Evolutionary conservation across 495 filamentous ascomycete genomes (phyloP), one percentile per base, ranked within the genome.

Genomic region (Penicillium turbatum): DNA sequence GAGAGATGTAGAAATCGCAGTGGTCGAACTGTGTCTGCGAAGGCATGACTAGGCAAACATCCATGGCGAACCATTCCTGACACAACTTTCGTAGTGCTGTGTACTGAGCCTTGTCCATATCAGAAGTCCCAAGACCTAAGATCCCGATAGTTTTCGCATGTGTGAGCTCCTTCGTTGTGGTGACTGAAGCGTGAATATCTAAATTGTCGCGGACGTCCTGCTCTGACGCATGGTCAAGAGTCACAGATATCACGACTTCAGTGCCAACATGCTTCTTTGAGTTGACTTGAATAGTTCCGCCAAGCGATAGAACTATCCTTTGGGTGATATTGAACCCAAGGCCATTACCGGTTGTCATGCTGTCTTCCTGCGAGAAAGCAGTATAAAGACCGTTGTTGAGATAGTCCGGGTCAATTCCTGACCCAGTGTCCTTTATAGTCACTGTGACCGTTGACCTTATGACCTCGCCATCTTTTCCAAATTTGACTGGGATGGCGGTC

Each of bases 351-450:
- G 75, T 71, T 4, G 79, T 72, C 32, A 86, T 69, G 5, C 69
- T 70, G 48, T 87, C 76, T 62, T 88, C 86, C 52, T 89, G 86
- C 1, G 80, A 76, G 56, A 89, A 89, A 1, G 86, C 82, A 17
- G 78, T 81, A 59, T 82, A 89, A 1, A 88, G 56, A 12, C 78
- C 72, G 31, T 82, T 79, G 12, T 77, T 74, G 26, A 88, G 63
- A 61, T 80, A 89, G n/a, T 84, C 82, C 12, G 78, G 64, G 1
- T 73, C 77, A 47, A 89, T 89, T 6, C 86, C 86, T 17, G 72
- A 77, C 13, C 84, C 84, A 5, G 82, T 83, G 52, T 87, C 84
- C 29, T 71, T 70, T 19, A 86, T 72, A 2, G 67, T 69, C 34
- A 85, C 42, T 1, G 67, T 66, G 26, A 69, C 51, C 44, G 48